phyloP scores from a whole-genome alignment of 768 basidiomycete genomes.

The Trametes maxima region DNA sequence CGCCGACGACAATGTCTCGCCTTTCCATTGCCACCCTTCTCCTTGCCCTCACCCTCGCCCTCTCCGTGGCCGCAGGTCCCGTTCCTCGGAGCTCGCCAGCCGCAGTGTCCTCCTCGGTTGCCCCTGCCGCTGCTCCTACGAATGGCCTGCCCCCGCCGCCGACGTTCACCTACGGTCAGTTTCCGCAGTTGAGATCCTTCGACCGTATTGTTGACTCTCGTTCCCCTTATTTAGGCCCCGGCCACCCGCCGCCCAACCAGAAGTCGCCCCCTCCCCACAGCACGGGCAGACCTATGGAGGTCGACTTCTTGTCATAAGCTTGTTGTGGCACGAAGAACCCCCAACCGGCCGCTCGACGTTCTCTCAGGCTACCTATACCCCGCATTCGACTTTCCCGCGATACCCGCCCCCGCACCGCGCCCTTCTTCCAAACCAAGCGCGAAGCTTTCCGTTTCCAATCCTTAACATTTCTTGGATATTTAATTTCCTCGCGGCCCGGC shows the following conservation, averaged over 20 bases:
- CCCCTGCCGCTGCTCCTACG: background rate
- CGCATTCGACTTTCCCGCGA: background rate
- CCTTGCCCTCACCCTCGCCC: slow-evolving; percentile 8
- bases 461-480: background rate
- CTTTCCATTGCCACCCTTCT: slow-evolving; percentile 1
- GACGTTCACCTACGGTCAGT: slow-evolving; percentile 13
- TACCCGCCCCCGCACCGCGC: background rate
- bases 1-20: slow-evolving; percentile 2
- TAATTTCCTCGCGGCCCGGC: background rate
- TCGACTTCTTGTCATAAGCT: slow-evolving; percentile 3
- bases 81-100: background rate
- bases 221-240: background rate
- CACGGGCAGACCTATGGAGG: background rate
- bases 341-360: background rate
- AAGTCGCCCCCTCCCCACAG: background rate
- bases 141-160: background rate
- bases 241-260: background rate
- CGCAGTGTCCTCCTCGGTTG: background rate
- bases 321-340: too few relatives aligned
- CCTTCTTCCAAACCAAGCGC: background rate
- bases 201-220: background rate
- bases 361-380: background rate
- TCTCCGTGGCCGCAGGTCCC: slow-evolving; percentile 3
- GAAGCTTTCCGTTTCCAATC: background rate
- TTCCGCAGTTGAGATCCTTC: background rate